Evolutionary conservation across 768 basidiomycete species (phyloP).

Genomic region (Xerocomellus dryophilus): DNA sequence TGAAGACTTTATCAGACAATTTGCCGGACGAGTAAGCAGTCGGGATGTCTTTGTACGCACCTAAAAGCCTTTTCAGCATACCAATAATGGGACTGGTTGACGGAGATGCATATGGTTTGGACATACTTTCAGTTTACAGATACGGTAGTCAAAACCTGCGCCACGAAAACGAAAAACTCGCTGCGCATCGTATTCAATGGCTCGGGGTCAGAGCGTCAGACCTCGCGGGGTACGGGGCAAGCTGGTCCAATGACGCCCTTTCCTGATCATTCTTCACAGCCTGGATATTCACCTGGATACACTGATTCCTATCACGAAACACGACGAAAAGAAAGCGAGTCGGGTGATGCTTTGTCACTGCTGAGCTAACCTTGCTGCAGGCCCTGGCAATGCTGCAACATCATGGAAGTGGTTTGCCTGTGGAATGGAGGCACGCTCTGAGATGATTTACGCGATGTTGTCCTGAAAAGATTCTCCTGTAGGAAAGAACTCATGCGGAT

Average conservation of each 20-base stretch:
- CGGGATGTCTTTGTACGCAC: neutral
- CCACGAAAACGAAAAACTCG: constrained; percentile 69
- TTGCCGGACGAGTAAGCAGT: constrained; percentile 56
- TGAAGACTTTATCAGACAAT: constrained; percentile 65
- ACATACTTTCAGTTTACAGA: constrained; percentile 87
- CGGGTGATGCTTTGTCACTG: neutral
- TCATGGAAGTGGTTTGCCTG: constrained; percentile 41
- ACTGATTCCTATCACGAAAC: constrained; percentile 64
- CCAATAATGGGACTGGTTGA: constrained; percentile 83
- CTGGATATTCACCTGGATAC: constrained; percentile 56
- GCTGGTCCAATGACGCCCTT: neutral
- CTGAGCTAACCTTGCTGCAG: constrained; percentile 36
- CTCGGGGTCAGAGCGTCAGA: constrained; percentile 75
- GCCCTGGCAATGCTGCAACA: constrained; percentile 61
- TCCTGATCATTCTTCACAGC: constrained; percentile 34
- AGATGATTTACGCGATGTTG: neutral
- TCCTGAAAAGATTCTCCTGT: constrained; percentile 5
- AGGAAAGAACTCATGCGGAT: constrained; percentile 83
- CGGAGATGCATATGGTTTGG: constrained; percentile 87
- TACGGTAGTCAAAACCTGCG: constrained; percentile 69
- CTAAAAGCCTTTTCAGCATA: constrained; percentile 45
- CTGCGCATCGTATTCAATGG: constrained; percentile 71
- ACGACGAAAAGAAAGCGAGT: constrained; percentile 74
- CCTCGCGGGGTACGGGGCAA: constrained; percentile 48
- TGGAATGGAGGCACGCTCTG: constrained; percentile 62